Evolutionary conservation across 495 filamentous ascomycete species (phyloP).

Genomic region (Penicillium longicatenatum): DNA sequence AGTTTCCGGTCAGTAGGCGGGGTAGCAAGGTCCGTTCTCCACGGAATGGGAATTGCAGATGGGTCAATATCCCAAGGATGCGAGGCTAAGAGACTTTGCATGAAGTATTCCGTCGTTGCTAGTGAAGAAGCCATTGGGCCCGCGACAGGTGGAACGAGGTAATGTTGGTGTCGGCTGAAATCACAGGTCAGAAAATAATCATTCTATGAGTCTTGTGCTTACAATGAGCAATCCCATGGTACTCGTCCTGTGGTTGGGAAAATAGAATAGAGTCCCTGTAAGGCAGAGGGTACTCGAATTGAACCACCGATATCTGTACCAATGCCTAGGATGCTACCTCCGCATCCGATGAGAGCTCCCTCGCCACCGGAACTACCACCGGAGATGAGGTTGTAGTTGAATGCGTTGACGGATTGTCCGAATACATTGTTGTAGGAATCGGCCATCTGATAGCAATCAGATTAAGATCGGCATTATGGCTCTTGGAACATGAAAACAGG

Average conservation of each 20-base stretch:
- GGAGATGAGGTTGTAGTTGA: conserved; percentile 54
- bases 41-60: conserved; percentile 42
- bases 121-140: conserved; percentile 48
- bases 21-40: conserved; percentile 34
- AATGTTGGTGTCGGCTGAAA: conserved; percentile 29
- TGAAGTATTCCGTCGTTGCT: conserved; percentile 44
- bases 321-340: conserved; percentile 61
- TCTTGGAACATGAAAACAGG: neutral
- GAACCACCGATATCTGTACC: conserved; percentile 70
- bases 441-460: conserved; percentile 45
- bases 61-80: conserved; percentile 47
- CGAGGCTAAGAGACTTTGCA: conserved; percentile 34
- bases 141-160: conserved; percentile 37
- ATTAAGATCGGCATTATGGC: neutral
- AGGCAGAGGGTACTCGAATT: conserved; percentile 62
- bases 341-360: conserved; percentile 56
- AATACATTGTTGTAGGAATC: conserved; percentile 39
- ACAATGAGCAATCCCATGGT: conserved; percentile 44
- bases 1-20: conserved; percentile 32
- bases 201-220: conserved; percentile 23
- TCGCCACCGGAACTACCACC: conserved; percentile 69
- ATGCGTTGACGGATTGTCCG: conserved; percentile 56
- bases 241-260: conserved; percentile 60
- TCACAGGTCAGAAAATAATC: neutral
- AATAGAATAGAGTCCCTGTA: conserved; percentile 63